Evolutionary conservation across 2,329 filamentous ascomycete species (phyloP), one percentile per base, ranked within the genome.

Genomic region (Ilyonectria sp.): DNA sequence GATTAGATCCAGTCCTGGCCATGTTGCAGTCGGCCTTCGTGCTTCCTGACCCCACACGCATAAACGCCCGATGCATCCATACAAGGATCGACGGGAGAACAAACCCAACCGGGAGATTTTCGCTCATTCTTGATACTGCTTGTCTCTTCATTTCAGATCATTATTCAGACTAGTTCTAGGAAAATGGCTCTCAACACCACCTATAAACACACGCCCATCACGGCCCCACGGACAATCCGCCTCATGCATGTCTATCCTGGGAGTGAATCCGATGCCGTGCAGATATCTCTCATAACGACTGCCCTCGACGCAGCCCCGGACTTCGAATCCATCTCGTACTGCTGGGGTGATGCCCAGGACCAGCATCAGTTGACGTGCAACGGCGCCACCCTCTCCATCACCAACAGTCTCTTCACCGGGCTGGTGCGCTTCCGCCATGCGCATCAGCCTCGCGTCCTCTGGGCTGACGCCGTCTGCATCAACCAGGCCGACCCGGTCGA

Each of bases 391-490:
- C 26, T 60, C 31, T 9, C n/a, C 7, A 43, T 60, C 7, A 43
- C 47, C 21, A 53, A n/a, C 17, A 62, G 40, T n/a, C 29, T 62
- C 7, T 56, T n/a, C 29, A 26, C 43, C 5, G 60, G 49, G n/a
- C 50, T 62, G 2, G 40, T 37, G 11, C 19, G 21, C 6, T 23
- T 57, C 8, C 44, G 60, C 7, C 19, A 21, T 15, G 4, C 19
- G 1, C 43, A 46, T 19, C 23, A 15, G 6, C n/a, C 15, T 15
- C 43, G 57, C 15, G 33, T 52, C n/a, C 57, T 60, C 44, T 62
- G 50, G 59, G 59, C 50, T 6, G 59, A 62, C 35, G 59, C 59
- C 7, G 43, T 62, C 10, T 62, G 59, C 37, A 62, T 62, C 49
- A 62, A 62, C 43, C 50, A 62, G 23, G 29, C n/a, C 17, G 60